These are phyloP conservation scores for Sclerotinia minor DNA, from an alignment of 2,329 filamentous ascomycete genomes.

Conservation along the genomic window DNA sequence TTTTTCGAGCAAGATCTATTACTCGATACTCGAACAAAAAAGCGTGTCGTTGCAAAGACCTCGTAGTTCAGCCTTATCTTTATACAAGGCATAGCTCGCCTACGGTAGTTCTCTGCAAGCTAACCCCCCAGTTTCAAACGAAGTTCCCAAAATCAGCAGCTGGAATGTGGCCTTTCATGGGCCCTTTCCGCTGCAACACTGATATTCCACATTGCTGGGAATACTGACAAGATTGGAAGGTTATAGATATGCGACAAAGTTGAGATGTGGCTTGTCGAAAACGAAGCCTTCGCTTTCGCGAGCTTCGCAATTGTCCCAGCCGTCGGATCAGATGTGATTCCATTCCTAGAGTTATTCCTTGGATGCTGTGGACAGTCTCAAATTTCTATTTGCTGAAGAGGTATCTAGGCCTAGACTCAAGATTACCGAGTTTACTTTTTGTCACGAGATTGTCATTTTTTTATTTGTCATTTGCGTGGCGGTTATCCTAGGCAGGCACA, in stretches of 20 bases:
- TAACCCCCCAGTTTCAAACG: background rate
- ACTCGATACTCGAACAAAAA: background rate
- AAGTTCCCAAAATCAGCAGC: too few species aligned
- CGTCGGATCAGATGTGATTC: background rate
- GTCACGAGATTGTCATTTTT: background rate
- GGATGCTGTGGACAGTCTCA: background rate
- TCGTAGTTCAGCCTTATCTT: background rate
- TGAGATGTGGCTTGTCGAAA: background rate
- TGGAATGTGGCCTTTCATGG: background rate
- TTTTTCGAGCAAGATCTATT: background rate
- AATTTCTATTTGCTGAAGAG: background rate
- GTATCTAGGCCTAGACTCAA: background rate
- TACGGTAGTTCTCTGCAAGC: background rate
- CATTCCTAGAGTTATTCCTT: background rate
- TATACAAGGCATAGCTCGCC: background rate
- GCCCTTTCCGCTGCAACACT: background rate
- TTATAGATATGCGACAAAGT: conserved; percentile 2
- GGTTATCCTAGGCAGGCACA: background rate
- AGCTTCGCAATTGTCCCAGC: background rate
- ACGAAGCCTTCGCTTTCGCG: background rate
- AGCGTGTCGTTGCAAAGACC: background rate
- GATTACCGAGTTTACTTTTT: too few species aligned
- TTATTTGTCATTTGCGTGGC: background rate
- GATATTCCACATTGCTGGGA: background rate
- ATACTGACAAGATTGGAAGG: background rate